Evolutionary conservation across 306 rosid genomes (phyloP), one percentile per base, ranked within the genome.

Genomic region (Cicer pinnatifidum): DNA sequence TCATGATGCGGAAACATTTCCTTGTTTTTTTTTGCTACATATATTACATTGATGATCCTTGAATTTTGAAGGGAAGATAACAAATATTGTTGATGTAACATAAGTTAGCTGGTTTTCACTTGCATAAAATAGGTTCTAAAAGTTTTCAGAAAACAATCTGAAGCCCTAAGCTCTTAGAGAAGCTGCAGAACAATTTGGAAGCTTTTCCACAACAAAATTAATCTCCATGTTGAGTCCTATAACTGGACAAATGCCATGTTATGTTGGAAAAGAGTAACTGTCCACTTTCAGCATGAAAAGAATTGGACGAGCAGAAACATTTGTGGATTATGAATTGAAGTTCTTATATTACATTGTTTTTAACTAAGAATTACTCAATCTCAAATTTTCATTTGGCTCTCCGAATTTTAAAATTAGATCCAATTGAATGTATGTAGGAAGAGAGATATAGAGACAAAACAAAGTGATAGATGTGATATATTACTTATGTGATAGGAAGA

Each of bases 221-320:
- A 48, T 48, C 1, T 6, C 54, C 17, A n/a, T 6, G 82, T 75
- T 0, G 72, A 88, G 45, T 78, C 92, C 0, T 91, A 73, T 50
- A 86, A 86, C 40, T 93, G 98, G 97, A 91, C 96, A 1, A 86
- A 89, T 75, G 93, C 92, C 7, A 93, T 91, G 92, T 65, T 93
- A 16, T 88, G 91, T 64, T 93, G 97, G 93, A 97, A 93, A 76
- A 65, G 91, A 86, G 84, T 96, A n/a, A 75, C 97, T 40, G 89
- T 69, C 76, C 98, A 91, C 56, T 93, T 91, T 82, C 92, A 93
- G 68, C 98, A 93, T 0, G 61, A 85, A 28, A 43, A 28, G 3
- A 89, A 93, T 73, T 93, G 94, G 92, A 91, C 88, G 94, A 93
- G 63, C 3, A 20, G 13, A 53, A 9, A 10, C 6, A 10, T 56